These are phyloP conservation scores for Xylaria sp. DNA, from an alignment of 495 filamentous ascomycete species.

Conservation along the genomic window DNA sequence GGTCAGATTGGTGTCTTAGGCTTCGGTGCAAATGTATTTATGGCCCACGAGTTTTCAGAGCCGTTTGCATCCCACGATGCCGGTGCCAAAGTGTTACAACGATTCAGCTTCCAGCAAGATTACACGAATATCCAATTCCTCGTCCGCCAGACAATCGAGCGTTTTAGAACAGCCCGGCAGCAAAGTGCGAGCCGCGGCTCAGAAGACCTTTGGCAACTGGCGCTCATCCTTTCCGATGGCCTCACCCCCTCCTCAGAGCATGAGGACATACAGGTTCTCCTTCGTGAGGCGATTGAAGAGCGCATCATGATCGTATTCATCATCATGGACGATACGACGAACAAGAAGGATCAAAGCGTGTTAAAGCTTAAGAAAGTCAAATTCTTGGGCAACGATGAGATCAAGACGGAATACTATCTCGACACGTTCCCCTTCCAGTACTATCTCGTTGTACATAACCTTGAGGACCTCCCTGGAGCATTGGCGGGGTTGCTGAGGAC, in stretches of 20 bases:
- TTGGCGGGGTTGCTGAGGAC: constrained; percentile 88
- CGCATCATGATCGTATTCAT: constrained; percentile 98
- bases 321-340: constrained; percentile 80
- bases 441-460: constrained; percentile 91
- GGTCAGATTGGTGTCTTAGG: constrained; percentile 88
- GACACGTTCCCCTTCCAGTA: constrained; percentile 96
- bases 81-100: constrained; percentile 79
- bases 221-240: constrained; percentile 91
- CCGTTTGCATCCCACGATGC: constrained; percentile 79
- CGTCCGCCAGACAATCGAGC: constrained; percentile 74
- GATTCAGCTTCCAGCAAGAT: constrained; percentile 85
- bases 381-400: constrained; percentile 40
- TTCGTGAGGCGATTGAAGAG: constrained; percentile 88
- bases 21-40: constrained; percentile 85
- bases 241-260: constrained; percentile 81
- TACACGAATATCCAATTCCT: constrained; percentile 84
- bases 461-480: constrained; percentile 87
- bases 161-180: constrained; percentile 78
- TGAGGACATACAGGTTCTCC: constrained; percentile 77
- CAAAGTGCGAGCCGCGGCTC: constrained; percentile 62
- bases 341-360: constrained; percentile 43
- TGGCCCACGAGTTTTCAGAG: constrained; percentile 86
- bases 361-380: constrained; percentile 50
- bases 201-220: constrained; percentile 93
- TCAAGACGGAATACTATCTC: constrained; percentile 86